Evolutionary conservation across 805 yeast genomes (phyloP).

Genomic region (Clavispora vitiphila): DNA sequence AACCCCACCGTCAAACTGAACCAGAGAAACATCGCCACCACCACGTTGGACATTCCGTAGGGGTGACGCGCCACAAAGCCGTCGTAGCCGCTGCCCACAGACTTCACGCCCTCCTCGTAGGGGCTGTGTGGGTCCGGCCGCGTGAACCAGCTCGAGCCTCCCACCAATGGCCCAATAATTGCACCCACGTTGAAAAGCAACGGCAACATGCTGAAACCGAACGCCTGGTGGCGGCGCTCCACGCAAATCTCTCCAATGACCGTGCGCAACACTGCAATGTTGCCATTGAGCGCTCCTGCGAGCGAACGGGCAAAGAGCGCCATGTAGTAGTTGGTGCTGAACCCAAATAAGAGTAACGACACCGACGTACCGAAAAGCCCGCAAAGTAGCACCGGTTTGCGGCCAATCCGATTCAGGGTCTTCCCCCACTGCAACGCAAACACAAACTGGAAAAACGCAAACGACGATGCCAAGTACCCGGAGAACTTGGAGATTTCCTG

Average conservation of each 20-base stretch:
- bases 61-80: conserved; percentile 37
- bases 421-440: conserved; percentile 60
- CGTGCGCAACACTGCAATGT: conserved; percentile 61
- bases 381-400: conserved; percentile 48
- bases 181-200: conserved; percentile 57
- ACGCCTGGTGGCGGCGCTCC: conserved; percentile 54
- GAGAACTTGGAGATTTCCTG: conserved; percentile 56
- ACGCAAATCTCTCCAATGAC: conserved; percentile 55
- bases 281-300: conserved; percentile 59
- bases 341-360: conserved; percentile 48
- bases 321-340: conserved; percentile 45
- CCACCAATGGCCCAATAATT: conserved; percentile 58
- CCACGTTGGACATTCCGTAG: conserved; percentile 50
- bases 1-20: conserved; percentile 34
- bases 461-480: conserved; percentile 56
- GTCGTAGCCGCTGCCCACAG: conserved; percentile 2
- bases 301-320: conserved; percentile 50
- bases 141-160: conserved; percentile 46
- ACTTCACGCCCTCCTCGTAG: conserved; percentile 2
- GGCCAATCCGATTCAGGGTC: conserved; percentile 49
- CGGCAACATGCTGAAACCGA: conserved; percentile 60
- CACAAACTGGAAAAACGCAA: conserved; percentile 55
- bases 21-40: conserved; percentile 34
- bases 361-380: conserved; percentile 52
- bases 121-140: conserved; percentile 29